Base-by-base conservation (phyloP, 257 asterid genomes). In the Agastache rugosa region DNA sequence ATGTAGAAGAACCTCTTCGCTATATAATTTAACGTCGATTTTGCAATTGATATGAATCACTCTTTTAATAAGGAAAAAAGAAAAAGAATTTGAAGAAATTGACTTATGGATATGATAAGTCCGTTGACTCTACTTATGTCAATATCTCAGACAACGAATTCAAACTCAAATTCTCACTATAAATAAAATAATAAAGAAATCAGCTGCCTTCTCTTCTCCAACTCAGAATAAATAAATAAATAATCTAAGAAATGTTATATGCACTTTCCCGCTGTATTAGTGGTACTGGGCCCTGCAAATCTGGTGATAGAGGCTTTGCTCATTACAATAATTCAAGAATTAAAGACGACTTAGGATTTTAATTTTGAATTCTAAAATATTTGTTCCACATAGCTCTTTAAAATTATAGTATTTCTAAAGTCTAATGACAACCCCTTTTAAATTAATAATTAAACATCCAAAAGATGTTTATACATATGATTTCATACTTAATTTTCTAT, bases 191-290 rank as follows among this genome's bases (percentile, higher is more conserved):
- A 17, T 11, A 9, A 56, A 23, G 9, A 42, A 62, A 50, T 20
- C 37, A 11, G 35, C 29, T 27, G 25, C 47, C 25, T 51, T 74
- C 25, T 42, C 22, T 50, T 74, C 29, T 23, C 11, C 42, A 8
- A 22, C 10, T 19, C 42, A 25, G 11, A 60, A 25, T 44, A 22
- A 62, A 23, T 41, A 2, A 42, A 22, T 15, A 1, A 47, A 47
- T 15, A 72, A 15, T 59, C 7, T 27, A 3, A 1, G 60, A 67
- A 20, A 14, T 53, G 17, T 25, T 48, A 67, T 48, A 67, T 56
- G 69, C 63, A 67, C 75, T 66, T 75, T 75, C 29, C 51, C 63
- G 19, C 50, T 31, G 51, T 54, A 75, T 37, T 74, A 23, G 54
- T 65, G 65, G 41, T 11, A 74, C 10, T 42, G 61, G 54, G 69